A percentile compares a stretch with the other conserved stretches of the same genome.
Conservation (phyloP, 768 basidiomycete genomes). For the Cyathus striatus region DNA sequence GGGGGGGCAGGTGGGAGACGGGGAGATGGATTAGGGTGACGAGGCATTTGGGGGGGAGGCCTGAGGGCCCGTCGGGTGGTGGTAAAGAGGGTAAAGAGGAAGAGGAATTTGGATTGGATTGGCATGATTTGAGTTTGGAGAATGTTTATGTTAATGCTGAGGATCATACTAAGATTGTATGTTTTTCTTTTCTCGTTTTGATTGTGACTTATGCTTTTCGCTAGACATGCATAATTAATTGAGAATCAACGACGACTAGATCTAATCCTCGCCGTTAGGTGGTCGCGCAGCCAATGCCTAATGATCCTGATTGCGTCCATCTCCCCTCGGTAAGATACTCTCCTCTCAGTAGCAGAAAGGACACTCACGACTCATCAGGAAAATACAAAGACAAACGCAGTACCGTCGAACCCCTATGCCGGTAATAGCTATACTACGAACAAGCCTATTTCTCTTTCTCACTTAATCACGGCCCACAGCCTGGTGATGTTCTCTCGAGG, state of each 20-base stretch:
- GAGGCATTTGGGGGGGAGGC: slow-evolving; percentile 42
- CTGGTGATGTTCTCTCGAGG: too few species aligned
- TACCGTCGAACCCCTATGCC: slow-evolving; percentile 39
- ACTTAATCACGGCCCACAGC: too few species aligned
- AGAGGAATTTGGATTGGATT: slow-evolving; percentile 79
- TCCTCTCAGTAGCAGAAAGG: slow-evolving; percentile 62
- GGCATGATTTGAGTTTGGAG: slow-evolving; percentile 81
- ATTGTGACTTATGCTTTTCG: background rate
- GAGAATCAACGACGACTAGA: slow-evolving; percentile 92
- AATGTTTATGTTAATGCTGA: slow-evolving; percentile 77
- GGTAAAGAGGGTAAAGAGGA: too few species aligned
- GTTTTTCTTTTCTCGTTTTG: too few species aligned
- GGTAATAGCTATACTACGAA: slow-evolving; percentile 76
- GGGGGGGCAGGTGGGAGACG: slow-evolving; percentile 64
- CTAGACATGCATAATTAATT: slow-evolving; percentile 84
- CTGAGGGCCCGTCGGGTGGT: too few species aligned
- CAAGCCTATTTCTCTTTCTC: too few species aligned
- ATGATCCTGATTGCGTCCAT: slow-evolving; percentile 75
- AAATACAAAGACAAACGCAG: slow-evolving; percentile 10
- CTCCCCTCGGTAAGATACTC: slow-evolving; percentile 63
- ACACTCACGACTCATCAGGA: slow-evolving; percentile 34
- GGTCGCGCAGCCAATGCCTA: slow-evolving; percentile 81
- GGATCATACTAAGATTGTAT: slow-evolving; percentile 66
- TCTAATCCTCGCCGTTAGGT: too few species aligned
- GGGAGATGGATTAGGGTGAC: slow-evolving; percentile 62